phyloP scores from a whole-genome alignment of 805 yeast genomes.

The Ogataea populi-albae region DNA sequence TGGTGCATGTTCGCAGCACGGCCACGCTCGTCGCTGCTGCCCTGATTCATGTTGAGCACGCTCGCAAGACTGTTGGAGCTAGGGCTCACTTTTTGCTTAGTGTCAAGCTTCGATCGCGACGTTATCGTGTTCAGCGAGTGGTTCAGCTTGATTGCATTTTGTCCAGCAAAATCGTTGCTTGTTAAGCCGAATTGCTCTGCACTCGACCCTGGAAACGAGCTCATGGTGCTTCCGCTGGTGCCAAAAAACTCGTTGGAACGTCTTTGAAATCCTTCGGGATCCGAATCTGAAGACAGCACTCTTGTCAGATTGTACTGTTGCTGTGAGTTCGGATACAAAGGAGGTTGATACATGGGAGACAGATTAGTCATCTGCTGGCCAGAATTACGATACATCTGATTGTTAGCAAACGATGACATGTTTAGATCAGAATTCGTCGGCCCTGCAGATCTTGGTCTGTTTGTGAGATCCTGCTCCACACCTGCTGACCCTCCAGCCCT shows the following conservation, averaged over 20 bases:
- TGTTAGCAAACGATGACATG: conserved; percentile 11
- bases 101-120: conserved; percentile 24
- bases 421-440: conserved; percentile 29
- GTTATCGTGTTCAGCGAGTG: conserved; percentile 29
- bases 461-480: conserved; percentile 18
- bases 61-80: conserved; percentile 5
- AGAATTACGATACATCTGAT: conserved; percentile 5
- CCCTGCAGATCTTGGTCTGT: conserved; percentile 47
- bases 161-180: conserved; percentile 24
- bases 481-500: conserved; percentile 8
- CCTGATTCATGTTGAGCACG: conserved; percentile 16
- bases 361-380: conserved; percentile 11
- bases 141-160: conserved; percentile 28
- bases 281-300: conserved; percentile 30
- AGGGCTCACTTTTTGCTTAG: conserved; percentile 14
- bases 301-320: conserved; percentile 19
- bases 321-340: conserved; percentile 8
- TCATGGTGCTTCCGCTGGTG: conserved; percentile 4
- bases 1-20: conserved; percentile 17
- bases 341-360: conserved; percentile 4
- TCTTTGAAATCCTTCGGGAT: conserved; percentile 21
- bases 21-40: conserved; percentile 20
- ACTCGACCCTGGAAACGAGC: too few relatives aligned
- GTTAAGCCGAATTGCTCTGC: conserved; percentile 15
- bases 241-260: conserved; percentile 20